Evolutionary conservation across 371 early-diverging fungal species (phyloP).

Genomic region (Coemansia sp.): DNA sequence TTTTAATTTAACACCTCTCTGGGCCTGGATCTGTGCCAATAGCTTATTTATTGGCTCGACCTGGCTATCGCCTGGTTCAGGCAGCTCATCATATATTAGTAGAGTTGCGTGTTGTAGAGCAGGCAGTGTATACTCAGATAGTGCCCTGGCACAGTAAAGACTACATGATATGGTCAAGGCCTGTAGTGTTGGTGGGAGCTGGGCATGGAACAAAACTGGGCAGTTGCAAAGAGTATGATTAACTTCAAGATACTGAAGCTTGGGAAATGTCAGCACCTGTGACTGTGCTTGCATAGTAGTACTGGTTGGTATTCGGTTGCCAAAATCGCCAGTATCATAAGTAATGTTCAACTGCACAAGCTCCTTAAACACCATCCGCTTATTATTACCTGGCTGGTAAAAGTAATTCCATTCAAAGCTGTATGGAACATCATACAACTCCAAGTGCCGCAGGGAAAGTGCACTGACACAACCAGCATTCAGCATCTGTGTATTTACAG

Average conservation of each 20-base stretch:
- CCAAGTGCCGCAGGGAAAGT: not conserved
- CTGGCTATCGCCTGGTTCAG: too few relatives aligned
- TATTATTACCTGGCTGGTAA: too few relatives aligned
- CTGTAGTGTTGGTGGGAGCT: not conserved
- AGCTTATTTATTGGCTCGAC: too few relatives aligned
- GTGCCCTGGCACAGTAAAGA: not conserved
- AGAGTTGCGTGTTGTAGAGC: not conserved
- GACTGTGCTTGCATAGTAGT: not conserved
- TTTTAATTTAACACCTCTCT: too few relatives aligned
- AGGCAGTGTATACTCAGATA: not conserved
- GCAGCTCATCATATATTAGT: not conserved
- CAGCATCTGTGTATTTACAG: too few relatives aligned
- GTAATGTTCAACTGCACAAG: not conserved
- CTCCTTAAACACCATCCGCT: not conserved
- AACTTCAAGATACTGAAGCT: not conserved
- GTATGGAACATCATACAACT: not conserved
- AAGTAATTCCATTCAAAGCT: conserved; percentile 1
- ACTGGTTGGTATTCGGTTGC: too few relatives aligned
- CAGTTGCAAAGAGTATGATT: not conserved
- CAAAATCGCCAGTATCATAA: not conserved
- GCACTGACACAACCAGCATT: not conserved
- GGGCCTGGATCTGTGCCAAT: too few relatives aligned
- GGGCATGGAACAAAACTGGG: not conserved
- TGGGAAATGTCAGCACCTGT: not conserved
- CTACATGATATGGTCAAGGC: not conserved